These are phyloP conservation scores for Margaritispora aquatica DNA, from an alignment of 495 filamentous ascomycete genomes.

Conservation along the genomic window DNA sequence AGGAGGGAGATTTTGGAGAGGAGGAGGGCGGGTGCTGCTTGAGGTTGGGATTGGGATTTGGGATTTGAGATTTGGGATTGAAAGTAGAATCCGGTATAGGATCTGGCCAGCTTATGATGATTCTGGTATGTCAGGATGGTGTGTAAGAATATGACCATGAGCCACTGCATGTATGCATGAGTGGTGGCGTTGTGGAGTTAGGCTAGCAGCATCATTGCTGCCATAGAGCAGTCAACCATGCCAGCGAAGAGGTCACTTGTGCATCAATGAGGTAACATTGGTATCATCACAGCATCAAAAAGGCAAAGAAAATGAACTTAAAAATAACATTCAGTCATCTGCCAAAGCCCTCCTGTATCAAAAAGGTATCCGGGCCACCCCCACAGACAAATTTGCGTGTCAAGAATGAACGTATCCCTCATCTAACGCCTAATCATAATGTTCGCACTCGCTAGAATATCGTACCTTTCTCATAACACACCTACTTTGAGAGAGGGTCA, in stretches of 20 bases:
- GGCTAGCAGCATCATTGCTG: not conserved
- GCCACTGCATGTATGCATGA: too few relatives aligned
- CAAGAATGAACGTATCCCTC: conserved; percentile 22
- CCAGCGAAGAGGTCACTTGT: too few relatives aligned
- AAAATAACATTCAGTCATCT: not conserved
- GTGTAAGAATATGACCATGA: too few relatives aligned
- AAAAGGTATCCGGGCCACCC: conserved; percentile 25
- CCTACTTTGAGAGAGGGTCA: conserved; percentile 40
- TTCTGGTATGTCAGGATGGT: too few relatives aligned
- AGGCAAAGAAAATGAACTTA: not conserved
- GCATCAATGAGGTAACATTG: too few relatives aligned
- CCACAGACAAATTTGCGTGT: conserved; percentile 17
- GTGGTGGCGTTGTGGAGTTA: not conserved
- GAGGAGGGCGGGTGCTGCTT: conserved; percentile 25
- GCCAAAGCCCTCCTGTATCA: conserved; percentile 12
- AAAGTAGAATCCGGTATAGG: too few relatives aligned
- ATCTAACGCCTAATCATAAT: conserved; percentile 17
- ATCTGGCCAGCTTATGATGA: too few relatives aligned
- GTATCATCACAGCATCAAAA: not conserved
- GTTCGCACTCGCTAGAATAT: not conserved
- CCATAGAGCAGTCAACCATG: too few relatives aligned
- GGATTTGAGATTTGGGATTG: too few relatives aligned
- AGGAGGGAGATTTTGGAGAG: conserved; percentile 56
- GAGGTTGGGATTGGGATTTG: not conserved
- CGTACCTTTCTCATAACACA: not conserved